phyloP scores from a whole-genome alignment of 2,329 filamentous ascomycete genomes.

The Colletotrichum higginsianum region DNA sequence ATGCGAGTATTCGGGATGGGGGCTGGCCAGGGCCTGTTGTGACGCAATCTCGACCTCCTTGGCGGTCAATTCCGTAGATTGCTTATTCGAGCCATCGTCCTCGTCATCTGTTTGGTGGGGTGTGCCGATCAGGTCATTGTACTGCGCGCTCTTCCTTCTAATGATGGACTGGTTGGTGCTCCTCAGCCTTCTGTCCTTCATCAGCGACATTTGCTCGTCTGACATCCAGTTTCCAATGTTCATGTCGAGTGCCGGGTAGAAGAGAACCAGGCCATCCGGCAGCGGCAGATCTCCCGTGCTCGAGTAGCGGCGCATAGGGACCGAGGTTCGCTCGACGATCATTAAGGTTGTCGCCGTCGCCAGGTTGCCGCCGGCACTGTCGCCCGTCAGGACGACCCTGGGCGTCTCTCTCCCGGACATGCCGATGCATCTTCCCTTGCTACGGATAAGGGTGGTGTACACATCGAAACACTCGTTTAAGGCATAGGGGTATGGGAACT shows the following conservation, averaged over 20 bases:
- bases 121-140: conserved; percentile 86
- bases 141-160: conserved; percentile 89
- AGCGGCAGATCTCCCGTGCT: conserved; percentile 74
- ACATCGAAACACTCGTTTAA: conserved; percentile 67
- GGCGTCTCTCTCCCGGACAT: conserved; percentile 58
- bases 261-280: conserved; percentile 85
- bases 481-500: conserved; percentile 64
- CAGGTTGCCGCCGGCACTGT: conserved; percentile 66
- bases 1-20: conserved; percentile 68
- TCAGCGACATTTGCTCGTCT: conserved; percentile 95
- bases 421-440: conserved; percentile 59
- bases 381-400: conserved; percentile 61
- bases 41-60: conserved; percentile 40
- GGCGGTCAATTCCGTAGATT: conserved; percentile 43
- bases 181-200: conserved; percentile 84
- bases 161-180: conserved; percentile 85
- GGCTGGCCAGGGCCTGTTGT: conserved; percentile 49
- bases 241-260: conserved; percentile 95
- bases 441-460: conserved; percentile 55
- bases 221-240: conserved; percentile 99
- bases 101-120: conserved; percentile 87
- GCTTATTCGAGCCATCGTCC: conserved; percentile 61
- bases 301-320: conserved; percentile 68
- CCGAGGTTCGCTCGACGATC: conserved; percentile 80
- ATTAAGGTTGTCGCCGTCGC: conserved; percentile 84